Evolutionary conservation across 345 rosid genomes (phyloP), one percentile per base, ranked within the genome.

Genomic region (Odontarrhena argentea): DNA sequence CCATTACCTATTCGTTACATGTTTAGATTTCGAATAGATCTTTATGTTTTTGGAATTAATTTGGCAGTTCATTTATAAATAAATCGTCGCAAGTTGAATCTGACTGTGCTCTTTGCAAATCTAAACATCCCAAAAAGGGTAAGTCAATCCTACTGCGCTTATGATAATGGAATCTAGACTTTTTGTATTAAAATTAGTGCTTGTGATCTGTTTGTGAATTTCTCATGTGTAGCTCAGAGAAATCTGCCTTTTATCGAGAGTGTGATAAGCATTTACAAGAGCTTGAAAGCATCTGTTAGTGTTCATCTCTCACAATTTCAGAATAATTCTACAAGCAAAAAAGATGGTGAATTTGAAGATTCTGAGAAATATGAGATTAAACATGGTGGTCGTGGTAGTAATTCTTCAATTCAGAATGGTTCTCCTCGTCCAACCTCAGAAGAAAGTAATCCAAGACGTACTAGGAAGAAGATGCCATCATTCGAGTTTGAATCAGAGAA

Each of bases 201-300:
- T 41, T 40, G 11, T 0, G 4, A 57, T 8, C 12, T 4, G 28
- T 48, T 18, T 18, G 22, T 0, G 8, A 7, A 56, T 7, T 49
- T 13, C 47, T 55, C 24, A 62, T 50, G 26, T 75, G 78, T 84
- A 92, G 95, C 73, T 81, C 14, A 77, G 45, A 84, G 89, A 74
- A 73, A 75, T 22, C 42, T 86, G 69, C 70, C 70, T 65, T 78
- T 78, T 67, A 54, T 92, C 66, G 91, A 84, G 44, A 87, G 71
- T 78, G 57, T 89, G 48, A 80, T 89, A 34, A 54, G 71, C 58
- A 87, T 92, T 38, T 92, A 83, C 69, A 83, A 74, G 78, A 84
- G 85, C 71, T 71, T 89, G 69, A 81, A 82, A 77, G 68, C 80
- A 32, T 76, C 80, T 57, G 83, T 84, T 36, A 66, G 52, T 63